A percentile compares a stretch with the other conserved stretches of the same genome.
Conservation (phyloP, 768 basidiomycete species). For the Collybia mongolica region DNA sequence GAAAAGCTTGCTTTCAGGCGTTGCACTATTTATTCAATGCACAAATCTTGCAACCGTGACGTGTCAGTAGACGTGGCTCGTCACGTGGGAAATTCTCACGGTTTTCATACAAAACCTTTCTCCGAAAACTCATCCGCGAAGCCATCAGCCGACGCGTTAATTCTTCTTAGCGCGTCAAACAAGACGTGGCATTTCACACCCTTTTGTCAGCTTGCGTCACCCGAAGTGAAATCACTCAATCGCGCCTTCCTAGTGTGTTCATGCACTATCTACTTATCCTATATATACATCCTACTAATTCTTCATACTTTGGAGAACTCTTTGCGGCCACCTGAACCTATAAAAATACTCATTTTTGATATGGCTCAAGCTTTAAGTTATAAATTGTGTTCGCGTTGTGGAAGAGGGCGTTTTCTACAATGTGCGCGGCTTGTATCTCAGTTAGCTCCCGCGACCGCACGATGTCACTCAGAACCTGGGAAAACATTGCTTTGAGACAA, state of each 20-base stretch:
- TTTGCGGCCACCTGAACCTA: too few species aligned
- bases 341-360: too few species aligned
- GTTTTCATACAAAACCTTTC: neutral
- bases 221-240: too few species aligned
- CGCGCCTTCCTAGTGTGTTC: too few species aligned
- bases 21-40: constrained; percentile 27
- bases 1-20: constrained; percentile 14
- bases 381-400: constrained; percentile 68
- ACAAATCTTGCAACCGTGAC: constrained; percentile 23
- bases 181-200: neutral
- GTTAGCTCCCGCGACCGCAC: constrained; percentile 49
- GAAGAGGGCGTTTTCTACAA: constrained; percentile 60
- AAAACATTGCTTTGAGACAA: neutral
- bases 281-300: too few species aligned
- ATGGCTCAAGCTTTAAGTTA: constrained; percentile 41
- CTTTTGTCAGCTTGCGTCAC: too few species aligned
- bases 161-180: neutral
- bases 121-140: too few species aligned
- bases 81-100: constrained; percentile 26
- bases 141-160: too few species aligned
- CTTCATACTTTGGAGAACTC: too few species aligned
- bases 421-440: constrained; percentile 49
- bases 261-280: too few species aligned
- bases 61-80: constrained; percentile 42
- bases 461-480: constrained; percentile 55